Base-by-base conservation (phyloP, 768 basidiomycete species). In the Leccinum subtestaceum region DNA sequence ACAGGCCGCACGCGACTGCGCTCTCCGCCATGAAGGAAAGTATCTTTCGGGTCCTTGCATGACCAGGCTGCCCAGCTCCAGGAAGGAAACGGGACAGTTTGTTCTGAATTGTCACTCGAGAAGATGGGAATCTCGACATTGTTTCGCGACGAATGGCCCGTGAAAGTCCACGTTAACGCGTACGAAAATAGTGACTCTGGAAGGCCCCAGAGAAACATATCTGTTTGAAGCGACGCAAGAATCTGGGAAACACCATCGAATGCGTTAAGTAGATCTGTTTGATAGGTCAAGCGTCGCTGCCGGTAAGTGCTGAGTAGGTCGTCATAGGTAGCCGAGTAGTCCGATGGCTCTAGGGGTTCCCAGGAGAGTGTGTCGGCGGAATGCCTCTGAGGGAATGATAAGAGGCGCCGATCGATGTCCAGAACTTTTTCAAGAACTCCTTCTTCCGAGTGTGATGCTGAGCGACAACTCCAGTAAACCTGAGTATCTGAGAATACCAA, bases 61-160 rank as follows among this genome's bases (percentile, higher is more conserved):
- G 58, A 60, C 58, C 58, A 59, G 10, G 58, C 58, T 2, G 48
- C 40, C 65, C 65, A 66, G 34, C 65, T 66, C 65, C 65, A 66
- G 4, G 65, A 64, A 34, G 65, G 65, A 2, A 66, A 29, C 2
- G 56, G 45, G 1, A 60, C 32, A 49, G 32, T 54, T 23, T 59
- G 17, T 45, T 49, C 43, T 1, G 55, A 50, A 6, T 60, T 63
- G 3, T 65, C n/a, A 17, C 17, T 29, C 2, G 43, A 9, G n/a
- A 65, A 53, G 47, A 58, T 11, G 7, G 64, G 55, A 17, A 60
- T 38, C 1, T 38, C 8, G 2, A 59, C 43, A 4, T 36, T 0
- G 34, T 64, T 66, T 36, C 57, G 52, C 19, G 29, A 11, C 8
- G n/a, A 53, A 19, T 36, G 38, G 1, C 55, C 64, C 1, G 27